phyloP scores from a whole-genome alignment of 495 filamentous ascomycete species.

The Neurospora sp. region DNA sequence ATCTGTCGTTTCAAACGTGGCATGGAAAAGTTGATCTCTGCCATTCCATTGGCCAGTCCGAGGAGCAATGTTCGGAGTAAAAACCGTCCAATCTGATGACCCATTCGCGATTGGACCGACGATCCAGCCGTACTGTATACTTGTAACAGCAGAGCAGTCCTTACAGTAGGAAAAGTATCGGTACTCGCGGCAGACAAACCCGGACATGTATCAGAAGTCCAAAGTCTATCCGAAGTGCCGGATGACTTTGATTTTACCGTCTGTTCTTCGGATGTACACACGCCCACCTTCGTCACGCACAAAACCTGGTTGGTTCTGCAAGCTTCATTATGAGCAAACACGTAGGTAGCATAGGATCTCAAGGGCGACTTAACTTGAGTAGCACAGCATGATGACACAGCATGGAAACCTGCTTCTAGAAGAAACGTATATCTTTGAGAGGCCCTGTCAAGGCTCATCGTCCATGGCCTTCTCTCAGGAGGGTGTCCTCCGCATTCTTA shows the following conservation, averaged over 20 bases:
- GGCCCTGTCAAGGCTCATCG: not conserved
- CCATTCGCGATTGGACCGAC: not conserved
- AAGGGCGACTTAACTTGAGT: not conserved
- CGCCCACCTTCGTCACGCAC: not conserved
- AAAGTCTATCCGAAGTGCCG: not conserved
- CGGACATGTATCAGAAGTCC: not conserved
- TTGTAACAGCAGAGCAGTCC: not conserved
- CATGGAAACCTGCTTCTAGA: not conserved
- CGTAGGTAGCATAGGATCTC: not conserved
- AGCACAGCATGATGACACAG: not conserved
- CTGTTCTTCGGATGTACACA: not conserved
- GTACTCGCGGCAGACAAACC: not conserved
- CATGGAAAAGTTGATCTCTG: not conserved
- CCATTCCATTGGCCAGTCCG: not conserved
- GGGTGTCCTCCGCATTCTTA: not conserved
- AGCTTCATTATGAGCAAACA: not conserved
- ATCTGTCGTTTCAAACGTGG: not conserved
- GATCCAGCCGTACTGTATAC: not conserved
- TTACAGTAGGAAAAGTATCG: not conserved
- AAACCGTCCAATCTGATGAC: not conserved
- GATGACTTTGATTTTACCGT: not conserved
- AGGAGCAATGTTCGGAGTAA: not conserved
- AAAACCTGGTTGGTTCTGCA: not conserved
- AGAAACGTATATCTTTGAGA: not conserved
- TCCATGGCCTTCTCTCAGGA: not conserved